Evolutionary conservation across 768 basidiomycete genomes (phyloP), one percentile per base, ranked within the genome.

Genomic region (Calocera viscosa): DNA sequence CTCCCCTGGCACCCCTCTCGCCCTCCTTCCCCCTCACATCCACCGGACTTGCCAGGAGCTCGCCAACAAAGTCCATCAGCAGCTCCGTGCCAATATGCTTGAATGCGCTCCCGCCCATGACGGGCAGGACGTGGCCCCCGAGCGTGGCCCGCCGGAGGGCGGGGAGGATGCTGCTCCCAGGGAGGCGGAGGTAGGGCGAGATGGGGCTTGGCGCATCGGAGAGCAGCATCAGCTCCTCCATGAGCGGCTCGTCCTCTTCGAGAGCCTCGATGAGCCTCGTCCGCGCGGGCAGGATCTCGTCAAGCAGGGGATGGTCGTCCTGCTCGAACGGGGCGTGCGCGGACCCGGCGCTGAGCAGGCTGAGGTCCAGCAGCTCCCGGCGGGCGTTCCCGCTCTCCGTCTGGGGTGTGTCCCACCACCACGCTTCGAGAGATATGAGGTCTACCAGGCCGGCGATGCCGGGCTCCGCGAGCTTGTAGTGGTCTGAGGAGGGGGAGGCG

Each of bases 381-480:
- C 22, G 53, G 1, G 76, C 72, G 10, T 73, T 71, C 47, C 74
- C 71, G 3, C 88, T 76, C 26, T 78, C 78, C 17, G 33, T 74
- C 7, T 77, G 69, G n/a, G 82, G 79, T 17, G 78, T 72, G 63
- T 82, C 76, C 85, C 87, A 92, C 74, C 81, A 85, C 88, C 88
- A 93, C 60, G 91, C 75, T 67, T 88, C 84, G 89, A 91, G 93
- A 69, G 85, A 85, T 35, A 92, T 83, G 19, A 94, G 80, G 74
- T 94, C 91, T 0, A 93, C 85, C 22, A 94, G 74, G 1, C 91
- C 91, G 72, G 86, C 82, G n/a, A 94, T 82, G 0, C 91, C 91
- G 8, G 91, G 90, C 72, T 91, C 90, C 0, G 84, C 91, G 53
- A 80, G 82, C 22, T 75, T 72, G 72, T 94, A 94, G 69, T 86